Base-by-base conservation (phyloP, 495 filamentous ascomycete genomes). In the Annulohypoxylon moriforme region DNA sequence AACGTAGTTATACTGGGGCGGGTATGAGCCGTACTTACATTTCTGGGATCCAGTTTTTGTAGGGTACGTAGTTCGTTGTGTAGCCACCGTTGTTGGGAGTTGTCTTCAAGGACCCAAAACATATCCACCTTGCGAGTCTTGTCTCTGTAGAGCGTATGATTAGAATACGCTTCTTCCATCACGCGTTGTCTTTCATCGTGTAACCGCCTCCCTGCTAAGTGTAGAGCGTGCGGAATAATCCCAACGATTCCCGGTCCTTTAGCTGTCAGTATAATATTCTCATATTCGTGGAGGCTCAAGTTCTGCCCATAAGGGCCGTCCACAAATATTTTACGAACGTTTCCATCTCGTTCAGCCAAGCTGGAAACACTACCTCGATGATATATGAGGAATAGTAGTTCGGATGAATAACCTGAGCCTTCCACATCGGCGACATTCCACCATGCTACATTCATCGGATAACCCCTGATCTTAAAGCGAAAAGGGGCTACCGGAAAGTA, bases 191-290 rank as follows among this genome's bases (percentile, higher is more conserved):
- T 4, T 25, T 52, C 14, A 29, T 52, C 9, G 14, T 52, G 14
- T 52, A 52, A 52, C 25, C 9, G 4, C 14, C 9, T 52, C 27
- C 9, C 14, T 29, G 14, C 14, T 52, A 52, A 52, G 14, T 52
- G 14, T 27, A 52, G 14, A 7, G 9, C 14, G 14, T 52, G 14
- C 11, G 14, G 27, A 52, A 29, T 29, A 52, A 52, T n/a, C 10
- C 14, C 14, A 52, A 52, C 9, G 9, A 52, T 52, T 27, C 9
- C 14, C 14, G 14, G 14, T 27, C 9, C 14, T 52, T 52, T 52
- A 25, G 14, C 14, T 3, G 14, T 52, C 27, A 52, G 27, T 52
- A 52, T 52, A 52, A 52, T 29, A 52, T 52, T 52, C 14, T 52
- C 14, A 52, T 52, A 52, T 29, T 52, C 14, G 1, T 52, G 9